Percentiles rank a stretch among this genome's conserved stretches.
phyloP scores from a whole-genome alignment of 2,329 filamentous ascomycete species.

The Penicillium sp. region DNA sequence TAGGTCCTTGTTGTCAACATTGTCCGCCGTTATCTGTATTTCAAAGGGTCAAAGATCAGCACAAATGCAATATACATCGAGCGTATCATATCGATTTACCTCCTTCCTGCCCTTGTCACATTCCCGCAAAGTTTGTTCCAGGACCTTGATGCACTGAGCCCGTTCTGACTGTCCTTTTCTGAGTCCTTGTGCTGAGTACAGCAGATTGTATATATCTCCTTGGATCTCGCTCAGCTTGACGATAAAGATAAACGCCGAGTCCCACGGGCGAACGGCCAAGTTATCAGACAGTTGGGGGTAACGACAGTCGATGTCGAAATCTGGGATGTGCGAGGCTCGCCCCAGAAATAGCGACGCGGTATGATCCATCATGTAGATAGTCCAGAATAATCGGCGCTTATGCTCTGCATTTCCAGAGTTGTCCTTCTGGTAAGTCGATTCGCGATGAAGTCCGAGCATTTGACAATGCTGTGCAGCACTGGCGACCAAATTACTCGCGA shows the following conservation, averaged over 20 bases:
- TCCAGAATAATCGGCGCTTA: conserved; percentile 28
- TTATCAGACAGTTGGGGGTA: conserved; percentile 9
- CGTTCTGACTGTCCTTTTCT: conserved; percentile 7
- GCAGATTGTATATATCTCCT: conserved; percentile 17
- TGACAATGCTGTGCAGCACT: conserved; percentile 25
- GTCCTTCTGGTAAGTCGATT: conserved; percentile 15
- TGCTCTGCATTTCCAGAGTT: conserved; percentile 9
- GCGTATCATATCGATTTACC: background rate
- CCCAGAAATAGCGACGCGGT: conserved; percentile 21
- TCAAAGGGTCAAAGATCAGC: background rate
- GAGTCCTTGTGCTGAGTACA: conserved; percentile 15
- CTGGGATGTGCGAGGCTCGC: conserved; percentile 21
- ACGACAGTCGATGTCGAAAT: conserved; percentile 25
- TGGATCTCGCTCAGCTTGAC: conserved; percentile 18
- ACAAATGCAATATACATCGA: background rate
- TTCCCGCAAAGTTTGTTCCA: conserved; percentile 14
- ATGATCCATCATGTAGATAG: conserved; percentile 16
- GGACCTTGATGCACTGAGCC: conserved; percentile 5
- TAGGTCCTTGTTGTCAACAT: conserved; percentile 13
- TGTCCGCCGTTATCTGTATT: conserved; percentile 15
- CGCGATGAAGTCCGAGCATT: conserved; percentile 27
- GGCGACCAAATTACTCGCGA: conserved; percentile 22
- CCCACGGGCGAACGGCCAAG: conserved; percentile 15
- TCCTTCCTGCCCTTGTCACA: conserved; percentile 8
- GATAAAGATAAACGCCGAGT: conserved; percentile 15